Evolutionary conservation across 106 monocot species (phyloP).

Genomic region (Platanthera zijinensis): DNA sequence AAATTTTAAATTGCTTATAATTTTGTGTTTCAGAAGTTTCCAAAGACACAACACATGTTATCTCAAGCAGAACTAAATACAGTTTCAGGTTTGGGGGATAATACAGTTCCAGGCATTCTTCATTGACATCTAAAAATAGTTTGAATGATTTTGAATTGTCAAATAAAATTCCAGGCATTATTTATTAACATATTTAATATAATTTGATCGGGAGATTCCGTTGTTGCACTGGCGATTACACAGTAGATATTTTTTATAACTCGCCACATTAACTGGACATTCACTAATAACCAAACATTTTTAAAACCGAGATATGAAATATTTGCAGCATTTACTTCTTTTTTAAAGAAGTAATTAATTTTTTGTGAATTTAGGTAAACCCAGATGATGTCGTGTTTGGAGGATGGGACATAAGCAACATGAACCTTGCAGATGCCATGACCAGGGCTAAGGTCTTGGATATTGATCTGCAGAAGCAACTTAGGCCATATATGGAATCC

Average conservation of each 20-base stretch:
- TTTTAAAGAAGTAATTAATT: not conserved
- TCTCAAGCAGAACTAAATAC: too few species aligned
- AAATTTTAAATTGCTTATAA: too few species aligned
- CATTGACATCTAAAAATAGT: not conserved
- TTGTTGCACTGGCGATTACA: not conserved
- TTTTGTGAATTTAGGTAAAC: conserved; percentile 50
- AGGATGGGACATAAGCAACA: conserved; percentile 93
- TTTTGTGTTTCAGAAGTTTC: too few species aligned
- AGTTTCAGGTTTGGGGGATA: not conserved
- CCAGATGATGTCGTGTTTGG: conserved; percentile 92
- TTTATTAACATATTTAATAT: not conserved
- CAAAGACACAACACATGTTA: too few species aligned
- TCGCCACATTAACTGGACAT: not conserved
- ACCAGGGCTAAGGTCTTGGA: conserved; percentile 89
- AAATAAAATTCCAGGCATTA: not conserved
- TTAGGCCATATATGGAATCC: conserved; percentile 95
- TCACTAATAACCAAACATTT: not conserved
- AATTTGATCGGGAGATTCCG: not conserved
- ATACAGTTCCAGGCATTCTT: not conserved
- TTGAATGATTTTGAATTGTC: not conserved
- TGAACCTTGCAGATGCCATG: conserved; percentile 95
- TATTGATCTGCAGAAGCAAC: conserved; percentile 95
- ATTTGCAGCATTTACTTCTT: not conserved
- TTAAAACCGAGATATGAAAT: not conserved
- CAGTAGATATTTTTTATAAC: not conserved